phyloP scores from a whole-genome alignment of 192 early-diverging fungal genomes.

The Mortierella antarctica region DNA sequence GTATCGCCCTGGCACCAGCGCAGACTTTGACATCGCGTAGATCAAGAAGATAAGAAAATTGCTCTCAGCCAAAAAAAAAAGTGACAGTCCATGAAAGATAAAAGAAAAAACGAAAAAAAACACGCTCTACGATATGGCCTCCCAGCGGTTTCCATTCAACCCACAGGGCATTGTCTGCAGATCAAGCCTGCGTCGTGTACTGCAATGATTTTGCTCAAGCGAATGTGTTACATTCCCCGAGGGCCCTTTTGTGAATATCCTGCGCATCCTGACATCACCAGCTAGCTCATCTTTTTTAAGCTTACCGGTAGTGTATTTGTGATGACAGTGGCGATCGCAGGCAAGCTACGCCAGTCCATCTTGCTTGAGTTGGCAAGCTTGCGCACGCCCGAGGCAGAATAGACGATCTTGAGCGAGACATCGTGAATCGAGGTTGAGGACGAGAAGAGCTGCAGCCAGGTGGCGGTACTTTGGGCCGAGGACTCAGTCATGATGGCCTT shows the following conservation, averaged over 20 bases:
- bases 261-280: background rate
- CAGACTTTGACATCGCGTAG: background rate
- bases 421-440: constrained; percentile 10
- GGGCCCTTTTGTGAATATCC: no score
- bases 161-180: no score
- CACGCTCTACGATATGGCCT: no score
- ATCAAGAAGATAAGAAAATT: constrained; percentile 29
- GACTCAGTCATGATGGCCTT: constrained; percentile 51
- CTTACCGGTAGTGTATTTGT: constrained; percentile 45
- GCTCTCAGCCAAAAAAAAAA: constrained; percentile 2
- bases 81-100: background rate
- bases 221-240: no score
- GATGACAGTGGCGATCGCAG: constrained; percentile 43
- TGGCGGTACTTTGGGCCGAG: constrained; percentile 33
- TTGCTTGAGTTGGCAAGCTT: constrained; percentile 36
- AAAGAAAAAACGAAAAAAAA: background rate
- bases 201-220: no score
- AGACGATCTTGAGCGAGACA: constrained; percentile 34
- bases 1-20: background rate
- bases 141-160: no score
- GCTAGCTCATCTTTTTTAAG: background rate
- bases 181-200: no score
- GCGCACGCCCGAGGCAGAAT: constrained; percentile 25
- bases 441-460: constrained; percentile 49
- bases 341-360: constrained; percentile 51